A percentile compares a stretch with the other conserved stretches of the same genome.
These are phyloP conservation scores for Magnolia changhungtana DNA, from an alignment of 164 flowering plant genomes.

Conservation along the genomic window DNA sequence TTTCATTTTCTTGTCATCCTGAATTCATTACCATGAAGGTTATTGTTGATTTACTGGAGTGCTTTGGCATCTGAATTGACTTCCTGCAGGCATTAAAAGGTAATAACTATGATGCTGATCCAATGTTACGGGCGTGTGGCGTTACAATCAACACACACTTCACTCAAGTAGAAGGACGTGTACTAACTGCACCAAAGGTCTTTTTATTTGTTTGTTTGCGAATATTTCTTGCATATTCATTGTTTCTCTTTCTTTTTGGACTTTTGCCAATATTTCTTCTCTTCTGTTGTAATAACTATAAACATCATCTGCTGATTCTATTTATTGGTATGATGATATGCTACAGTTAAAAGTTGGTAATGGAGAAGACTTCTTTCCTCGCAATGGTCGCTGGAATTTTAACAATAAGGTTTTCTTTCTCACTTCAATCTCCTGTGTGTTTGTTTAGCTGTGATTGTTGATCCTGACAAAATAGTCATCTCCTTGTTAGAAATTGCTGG, in stretches of 20 bases:
- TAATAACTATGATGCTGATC: conserved; percentile 63
- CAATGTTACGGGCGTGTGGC: conserved; percentile 62
- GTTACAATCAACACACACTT: conserved; percentile 49
- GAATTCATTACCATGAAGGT: not conserved
- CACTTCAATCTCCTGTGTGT: not conserved
- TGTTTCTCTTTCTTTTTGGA: not conserved
- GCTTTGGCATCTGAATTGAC: not conserved
- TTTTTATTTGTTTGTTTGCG: not conserved
- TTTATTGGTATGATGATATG: not conserved
- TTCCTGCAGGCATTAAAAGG: conserved; percentile 44
- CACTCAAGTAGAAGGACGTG: conserved; percentile 80
- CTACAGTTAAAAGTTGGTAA: conserved; percentile 73
- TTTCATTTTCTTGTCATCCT: not conserved
- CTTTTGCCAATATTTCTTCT: not conserved
- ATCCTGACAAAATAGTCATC: not conserved
- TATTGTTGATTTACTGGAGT: not conserved
- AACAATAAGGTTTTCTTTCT: conserved; percentile 60
- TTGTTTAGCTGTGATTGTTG: not conserved
- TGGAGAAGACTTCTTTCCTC: conserved; percentile 62
- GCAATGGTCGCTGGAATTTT: conserved; percentile 90
- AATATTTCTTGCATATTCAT: not conserved
- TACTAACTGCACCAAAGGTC: conserved; percentile 80
- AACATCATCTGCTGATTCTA: not conserved
- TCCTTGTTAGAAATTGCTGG: conserved; percentile 51
- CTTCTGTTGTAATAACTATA: not conserved